phyloP scores from a whole-genome alignment of 2,329 filamentous ascomycete species.

The Coniella vitis region DNA sequence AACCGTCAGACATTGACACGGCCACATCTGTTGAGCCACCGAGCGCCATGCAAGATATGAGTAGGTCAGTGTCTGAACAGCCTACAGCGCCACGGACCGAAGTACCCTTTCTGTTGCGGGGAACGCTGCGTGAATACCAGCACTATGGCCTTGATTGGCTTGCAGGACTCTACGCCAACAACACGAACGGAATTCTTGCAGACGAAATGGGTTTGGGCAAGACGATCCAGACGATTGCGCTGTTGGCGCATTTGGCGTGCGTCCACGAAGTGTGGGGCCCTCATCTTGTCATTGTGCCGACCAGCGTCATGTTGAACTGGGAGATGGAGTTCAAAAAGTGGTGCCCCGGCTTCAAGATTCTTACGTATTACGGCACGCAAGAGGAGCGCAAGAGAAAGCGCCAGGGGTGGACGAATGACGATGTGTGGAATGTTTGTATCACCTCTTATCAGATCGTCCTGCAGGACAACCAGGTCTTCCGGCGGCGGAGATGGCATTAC shows the following conservation, averaged over 20 bases:
- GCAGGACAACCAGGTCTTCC: constrained; percentile 90
- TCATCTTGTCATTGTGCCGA: constrained; percentile 91
- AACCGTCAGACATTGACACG: constrained; percentile 42
- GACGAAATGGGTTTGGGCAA: constrained; percentile 99
- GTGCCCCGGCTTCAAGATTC: constrained; percentile 94
- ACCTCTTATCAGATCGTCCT: constrained; percentile 96
- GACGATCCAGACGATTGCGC: constrained; percentile 93
- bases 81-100: constrained; percentile 53
- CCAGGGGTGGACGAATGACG: constrained; percentile 86
- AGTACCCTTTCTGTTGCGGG: constrained; percentile 76
- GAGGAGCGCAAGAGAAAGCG: constrained; percentile 90
- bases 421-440: constrained; percentile 94
- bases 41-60: constrained; percentile 25
- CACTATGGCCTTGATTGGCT: constrained; percentile 98
- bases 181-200: constrained; percentile 91
- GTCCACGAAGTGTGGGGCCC: constrained; percentile 91
- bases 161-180: constrained; percentile 82
- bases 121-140: constrained; percentile 89
- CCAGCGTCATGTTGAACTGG: constrained; percentile 98
- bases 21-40: constrained; percentile 31
- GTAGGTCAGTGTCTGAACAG: constrained; percentile 27
- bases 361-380: constrained; percentile 92
- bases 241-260: constrained; percentile 87
- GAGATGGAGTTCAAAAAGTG: constrained; percentile 99
- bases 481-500: constrained; percentile 90